phyloP scores from a whole-genome alignment of 495 filamentous ascomycete genomes.

The Usnea hakonensis region DNA sequence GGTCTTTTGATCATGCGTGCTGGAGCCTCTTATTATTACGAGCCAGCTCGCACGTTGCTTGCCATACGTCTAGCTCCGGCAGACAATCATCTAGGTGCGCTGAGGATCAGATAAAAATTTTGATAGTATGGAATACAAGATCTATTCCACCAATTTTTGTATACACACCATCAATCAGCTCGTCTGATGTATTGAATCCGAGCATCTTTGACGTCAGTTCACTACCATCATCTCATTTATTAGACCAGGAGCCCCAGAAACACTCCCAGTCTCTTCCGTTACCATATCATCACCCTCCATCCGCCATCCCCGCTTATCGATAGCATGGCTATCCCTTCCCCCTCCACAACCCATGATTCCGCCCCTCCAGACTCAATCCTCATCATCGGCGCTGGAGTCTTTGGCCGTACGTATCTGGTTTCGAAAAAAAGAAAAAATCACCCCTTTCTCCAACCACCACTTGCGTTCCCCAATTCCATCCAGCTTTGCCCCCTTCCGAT shows the following conservation, averaged over 20 bases:
- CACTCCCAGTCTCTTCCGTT: neutral
- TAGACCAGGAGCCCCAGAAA: neutral
- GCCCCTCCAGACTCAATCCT: constrained; percentile 44
- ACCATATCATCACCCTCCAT: neutral
- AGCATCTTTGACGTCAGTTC: neutral
- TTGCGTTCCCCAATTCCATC: neutral
- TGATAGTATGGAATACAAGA: constrained; percentile 9
- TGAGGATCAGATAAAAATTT: constrained; percentile 6
- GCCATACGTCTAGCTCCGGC: neutral
- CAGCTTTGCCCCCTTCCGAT: neutral
- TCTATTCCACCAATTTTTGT: neutral
- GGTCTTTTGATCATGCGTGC: constrained; percentile 6
- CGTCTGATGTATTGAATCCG: neutral
- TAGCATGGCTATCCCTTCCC: neutral
- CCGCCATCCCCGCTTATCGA: neutral
- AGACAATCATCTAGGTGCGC: neutral
- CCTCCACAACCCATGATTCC: neutral
- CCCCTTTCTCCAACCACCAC: neutral
- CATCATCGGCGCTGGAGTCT: constrained; percentile 71
- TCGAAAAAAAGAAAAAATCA: neutral
- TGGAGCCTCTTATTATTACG: constrained; percentile 2
- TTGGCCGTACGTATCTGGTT: constrained; percentile 50
- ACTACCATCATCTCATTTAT: neutral
- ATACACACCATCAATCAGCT: neutral
- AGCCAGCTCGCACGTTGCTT: constrained; percentile 5